Base-by-base conservation (phyloP, 768 basidiomycete species). In the Mycena capillaripes region DNA sequence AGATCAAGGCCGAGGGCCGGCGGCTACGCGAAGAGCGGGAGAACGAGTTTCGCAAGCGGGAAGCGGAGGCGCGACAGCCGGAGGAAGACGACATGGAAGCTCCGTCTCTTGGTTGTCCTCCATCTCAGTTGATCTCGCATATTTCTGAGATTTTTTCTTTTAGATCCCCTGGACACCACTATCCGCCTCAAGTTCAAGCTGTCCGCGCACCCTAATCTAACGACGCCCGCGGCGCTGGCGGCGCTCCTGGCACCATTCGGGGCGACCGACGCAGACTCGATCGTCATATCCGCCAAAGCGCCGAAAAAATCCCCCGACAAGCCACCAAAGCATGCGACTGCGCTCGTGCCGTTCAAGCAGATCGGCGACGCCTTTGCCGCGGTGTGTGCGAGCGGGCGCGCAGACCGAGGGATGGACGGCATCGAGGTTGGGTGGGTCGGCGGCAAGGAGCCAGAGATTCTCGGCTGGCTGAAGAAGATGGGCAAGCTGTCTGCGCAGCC, bases 301-400 rank as follows among this genome's bases (percentile, higher is more conserved):
- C 85, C 87, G 30, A 91, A 90, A 72, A 89, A 90, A 70, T 80
- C 85, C 0, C 81, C 87, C 0, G 84, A 86, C 27, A 90, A 89
- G 76, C 84, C 87, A 21, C 87, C 89, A 5, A 95, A 92, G 73
- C 86, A 86, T 42, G 92, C 88, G 0, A 94, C 87, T 7, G 95
- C 95, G 0, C 85, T 94, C 7, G 89, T 95, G 0, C 91, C 93
- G 8, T 96, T 95, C 80, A 88, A 89, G 69, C 92, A 91, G 74
- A 91, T 95, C 53, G 87, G 91, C 1, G 89, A 92, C 46, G 94
- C 95, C 3, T 94, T 94, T 77, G 92, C 90, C 3, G 93, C 90
- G 2, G 91, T 95, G 0, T 90, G 90, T 74, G 91, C 88, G 27
- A 90, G 82, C 69, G 88, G 85, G 21, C 82, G 82, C 53, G 84